Evolutionary conservation across 208 protist species (phyloP), one percentile per base, ranked within the genome.

Genomic region (Strigomonas oncopelti): DNA sequence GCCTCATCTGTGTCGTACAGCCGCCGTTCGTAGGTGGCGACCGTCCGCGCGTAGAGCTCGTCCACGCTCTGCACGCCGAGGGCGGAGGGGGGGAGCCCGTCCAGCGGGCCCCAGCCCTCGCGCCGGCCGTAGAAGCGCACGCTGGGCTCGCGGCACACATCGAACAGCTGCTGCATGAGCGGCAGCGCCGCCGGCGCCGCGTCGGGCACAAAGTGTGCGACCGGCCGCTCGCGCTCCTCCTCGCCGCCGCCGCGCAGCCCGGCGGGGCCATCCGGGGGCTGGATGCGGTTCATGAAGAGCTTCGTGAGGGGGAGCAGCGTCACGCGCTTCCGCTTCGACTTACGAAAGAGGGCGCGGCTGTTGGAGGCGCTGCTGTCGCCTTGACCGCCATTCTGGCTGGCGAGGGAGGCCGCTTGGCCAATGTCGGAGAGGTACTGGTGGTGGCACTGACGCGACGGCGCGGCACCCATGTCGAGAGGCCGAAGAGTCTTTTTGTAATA

Each of bases 101-200:
- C 29, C 65, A 68, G 0, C 56, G 56, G 5, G 61, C 64, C 54
- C 67, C 73, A 62, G 11, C 67, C 74, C 11, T 59, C 70, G 25
- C 64, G 66, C 36, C 79, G 71, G 48, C 71, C 74, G 72, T 79
- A 81, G 42, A 75, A 85, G 29, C 73, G 73, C 57, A 75, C 74
- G 58, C 38, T 65, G 13, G 69, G 69, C 29, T 85, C 75, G 52
- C 72, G 70, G 27, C 71, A 77, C 29, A 72, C 69, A 27, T 67
- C 59, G 58, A 75, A 76, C 28, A 85, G 68, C 72, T 81, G 79
- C 62, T 77, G 72, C 46, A 81, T 67, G 24, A 85, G 67, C n/a
- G 79, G 59, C 38, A 67, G 16, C n/a, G 46, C n/a, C 7, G 69
- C 60, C 5, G 69, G 69, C 0, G 48, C 24, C 7, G 55, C 69